Percentiles rank a stretch among this genome's conserved stretches.
Evolutionary conservation across 83 land plant genomes (phyloP).

Genomic region (Isoetes engelmannii): DNA sequence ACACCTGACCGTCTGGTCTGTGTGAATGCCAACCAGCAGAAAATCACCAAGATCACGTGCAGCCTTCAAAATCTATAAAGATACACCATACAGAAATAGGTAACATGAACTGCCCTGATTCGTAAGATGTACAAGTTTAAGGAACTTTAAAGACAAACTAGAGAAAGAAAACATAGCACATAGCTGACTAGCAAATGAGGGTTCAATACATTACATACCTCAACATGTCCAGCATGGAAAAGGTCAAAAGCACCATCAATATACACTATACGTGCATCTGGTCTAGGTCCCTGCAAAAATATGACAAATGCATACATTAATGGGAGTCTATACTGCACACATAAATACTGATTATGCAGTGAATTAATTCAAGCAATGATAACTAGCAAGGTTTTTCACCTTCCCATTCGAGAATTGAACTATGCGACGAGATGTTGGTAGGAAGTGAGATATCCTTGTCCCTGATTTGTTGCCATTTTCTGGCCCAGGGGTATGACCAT

Average conservation of each 20-base stretch:
- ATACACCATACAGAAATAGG: not conserved
- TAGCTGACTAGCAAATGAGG: not conserved
- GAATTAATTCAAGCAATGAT: no score
- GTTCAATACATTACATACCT: conserved; percentile 52
- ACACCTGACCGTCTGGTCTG: conserved; percentile 91
- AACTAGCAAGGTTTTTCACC: conserved; percentile 35
- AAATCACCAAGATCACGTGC: conserved; percentile 87
- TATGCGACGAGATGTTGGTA: conserved; percentile 92
- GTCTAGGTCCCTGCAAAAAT: conserved; percentile 84
- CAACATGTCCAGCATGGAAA: conserved; percentile 95
- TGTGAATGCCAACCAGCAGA: conserved; percentile 91
- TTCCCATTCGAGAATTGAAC: conserved; percentile 97
- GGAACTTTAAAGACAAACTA: not conserved
- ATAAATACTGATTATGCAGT: no score
- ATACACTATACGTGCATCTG: conserved; percentile 79
- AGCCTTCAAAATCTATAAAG: conserved; percentile 57
- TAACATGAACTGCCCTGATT: not conserved
- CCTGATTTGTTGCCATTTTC: conserved; percentile 46
- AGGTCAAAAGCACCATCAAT: conserved; percentile 98
- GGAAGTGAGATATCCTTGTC: conserved; percentile 81
- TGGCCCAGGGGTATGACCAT: conserved; percentile 67
- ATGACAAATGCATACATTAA: no score
- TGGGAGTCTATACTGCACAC: no score
- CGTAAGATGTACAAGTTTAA: not conserved
- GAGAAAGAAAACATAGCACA: not conserved